Base-by-base conservation (phyloP, 768 basidiomycete genomes). In the Lentinus tigrinus region DNA sequence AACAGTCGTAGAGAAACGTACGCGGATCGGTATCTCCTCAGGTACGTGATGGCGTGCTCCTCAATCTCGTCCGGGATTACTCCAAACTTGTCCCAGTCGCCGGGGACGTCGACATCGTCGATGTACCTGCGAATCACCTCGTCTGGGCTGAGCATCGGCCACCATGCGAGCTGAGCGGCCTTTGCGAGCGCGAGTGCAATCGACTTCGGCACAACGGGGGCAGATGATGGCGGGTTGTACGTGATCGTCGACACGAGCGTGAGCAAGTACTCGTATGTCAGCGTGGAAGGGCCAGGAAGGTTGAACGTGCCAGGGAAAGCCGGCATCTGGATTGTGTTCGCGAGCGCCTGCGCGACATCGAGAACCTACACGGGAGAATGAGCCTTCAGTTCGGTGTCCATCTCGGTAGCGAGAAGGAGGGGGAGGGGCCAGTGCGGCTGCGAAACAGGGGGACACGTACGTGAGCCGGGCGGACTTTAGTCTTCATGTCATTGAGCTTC, bases 321-420 rank as follows among this genome's bases (percentile, higher is more conserved):
- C 40, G 87, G 81, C 44, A 81, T 78, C 17, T 77, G 67, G 73
- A 90, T 82, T 60, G 93, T 74, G 75, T 92, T 91, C n/a, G 82
- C 79, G 54, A 98, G 81, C 5, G 87, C 95, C 73, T 95, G 89
- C 10, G 97, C 96, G 56, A 98, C 92, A 68, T 99, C 95, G 67
- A 95, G 73, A 23, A 97, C 92, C 93, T 95, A 64, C 8, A 42
- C 4, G 42, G 14, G 34, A 28, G 34, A 28, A n/a, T 31, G 17
- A 16, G 11, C 4, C 26, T 48, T 43, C 44, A 47, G 16, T 21
- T 57, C 26, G 63, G 56, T 31, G 31, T 31, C 31, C 31, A 57
- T 59, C 47, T 31, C 51, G 62, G 52, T 47, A 63, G 57, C 65
- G 48, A 27, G 27, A 37, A 46, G 26, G 28, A 40, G 11, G 40